Evolutionary conservation across 768 basidiomycete species (phyloP).

Genomic region (Suillus spraguei): DNA sequence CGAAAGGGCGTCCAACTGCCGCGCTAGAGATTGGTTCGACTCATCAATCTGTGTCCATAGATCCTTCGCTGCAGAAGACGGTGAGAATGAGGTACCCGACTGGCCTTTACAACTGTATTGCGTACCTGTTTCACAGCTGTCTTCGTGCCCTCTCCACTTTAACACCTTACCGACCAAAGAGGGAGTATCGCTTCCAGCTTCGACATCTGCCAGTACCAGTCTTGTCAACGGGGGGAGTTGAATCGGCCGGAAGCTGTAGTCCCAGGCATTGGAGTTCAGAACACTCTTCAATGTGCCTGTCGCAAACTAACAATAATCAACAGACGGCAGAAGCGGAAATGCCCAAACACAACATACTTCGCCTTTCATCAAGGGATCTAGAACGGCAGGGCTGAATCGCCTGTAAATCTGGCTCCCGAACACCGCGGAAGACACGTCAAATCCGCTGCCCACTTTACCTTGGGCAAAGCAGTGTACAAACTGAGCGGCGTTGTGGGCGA

Average conservation of each 20-base stretch:
- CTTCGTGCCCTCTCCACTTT: constrained; percentile 70
- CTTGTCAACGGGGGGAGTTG: constrained; percentile 82
- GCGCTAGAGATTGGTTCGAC: constrained; percentile 61
- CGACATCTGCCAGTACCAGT: constrained; percentile 92
- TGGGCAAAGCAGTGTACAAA: constrained; percentile 96
- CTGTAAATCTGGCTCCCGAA: constrained; percentile 95
- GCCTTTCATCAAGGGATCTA: constrained; percentile 64
- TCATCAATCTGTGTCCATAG: constrained; percentile 68
- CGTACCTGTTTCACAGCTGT: constrained; percentile 57
- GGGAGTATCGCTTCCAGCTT: constrained; percentile 95
- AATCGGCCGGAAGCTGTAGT: constrained; percentile 68
- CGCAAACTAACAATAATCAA: constrained; percentile 16
- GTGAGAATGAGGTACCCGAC: constrained; percentile 5
- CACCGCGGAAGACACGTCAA: constrained; percentile 92
- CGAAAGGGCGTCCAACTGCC: constrained; percentile 53
- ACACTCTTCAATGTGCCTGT: constrained; percentile 40
- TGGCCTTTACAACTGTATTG: background rate
- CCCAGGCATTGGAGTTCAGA: constrained; percentile 73
- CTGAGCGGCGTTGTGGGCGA: constrained; percentile 93
- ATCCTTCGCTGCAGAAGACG: constrained; percentile 47
- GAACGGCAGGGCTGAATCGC: constrained; percentile 76
- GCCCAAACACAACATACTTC: constrained; percentile 23
- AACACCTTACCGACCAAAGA: constrained; percentile 91
- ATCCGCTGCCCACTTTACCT: constrained; percentile 97
- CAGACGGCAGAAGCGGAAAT: constrained; percentile 1